Base-by-base conservation (phyloP, 163 green algal species). In the Scenedesmus sp. region DNA sequence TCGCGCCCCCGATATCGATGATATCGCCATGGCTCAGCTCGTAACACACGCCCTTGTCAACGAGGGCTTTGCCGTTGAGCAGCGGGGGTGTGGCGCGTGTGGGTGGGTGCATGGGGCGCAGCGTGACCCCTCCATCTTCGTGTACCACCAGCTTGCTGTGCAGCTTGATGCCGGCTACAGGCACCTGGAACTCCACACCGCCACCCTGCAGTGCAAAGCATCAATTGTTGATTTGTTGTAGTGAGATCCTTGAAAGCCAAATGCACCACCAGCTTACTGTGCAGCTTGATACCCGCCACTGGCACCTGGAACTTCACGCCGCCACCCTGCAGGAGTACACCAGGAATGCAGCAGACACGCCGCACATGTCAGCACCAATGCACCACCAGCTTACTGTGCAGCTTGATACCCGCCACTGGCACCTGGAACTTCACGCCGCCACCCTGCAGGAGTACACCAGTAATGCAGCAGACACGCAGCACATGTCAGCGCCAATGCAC, bases 61-160 rank as follows among this genome's bases (percentile, higher is more conserved):
- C 23, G 34, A 83, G 57, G 2, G 67, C 16, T 70, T 64, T 90
- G 86, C 57, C 57, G 54, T 90, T 90, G 34, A 90, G 86, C 67
- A 90, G 64, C 5, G 86, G 67, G 3, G 86, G 86, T n/a, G 86
- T 84, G 34, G 76, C 52, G 23, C 52, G 70, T 26, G 52, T 90
- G 64, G 52, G 70, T 3, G 20, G 16, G 34, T 90, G 70, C 86
- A 90, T 90, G 18, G 86, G 86, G 34, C 86, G 46, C 20, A 90
- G 46, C 15, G 70, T 67, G 2, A 90, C 86, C 20, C 23, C 86
- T 9, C 86, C 86, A 18, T 90, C 86, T n/a, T 90, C 86, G 34
- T 90, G 86, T 26, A 90, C 86, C 9, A 90, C 86, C 23, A 90
- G 86, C 54, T 90, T 90, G 54, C 67, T 90, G 86, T 90, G 86